Percentiles rank a stretch among this genome's conserved stretches.
These are phyloP conservation scores for Rhizopus stolonifer DNA, from an alignment of 371 early-diverging fungal genomes.

Conservation along the genomic window DNA sequence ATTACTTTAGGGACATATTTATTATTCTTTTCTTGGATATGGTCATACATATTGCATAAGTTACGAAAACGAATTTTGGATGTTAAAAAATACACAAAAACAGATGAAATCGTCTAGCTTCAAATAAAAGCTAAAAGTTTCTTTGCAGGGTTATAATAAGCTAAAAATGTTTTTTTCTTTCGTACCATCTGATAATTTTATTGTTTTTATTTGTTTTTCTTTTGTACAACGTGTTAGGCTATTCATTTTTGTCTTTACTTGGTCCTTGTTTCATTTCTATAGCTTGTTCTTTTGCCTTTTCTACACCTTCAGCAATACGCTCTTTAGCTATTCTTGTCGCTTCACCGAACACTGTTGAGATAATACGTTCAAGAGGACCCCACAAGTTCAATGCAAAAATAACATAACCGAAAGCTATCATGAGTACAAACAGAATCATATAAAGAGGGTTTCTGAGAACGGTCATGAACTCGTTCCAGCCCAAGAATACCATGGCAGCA, in stretches of 20 bases:
- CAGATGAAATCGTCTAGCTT: no score
- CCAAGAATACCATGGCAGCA: slow-evolving; percentile 72
- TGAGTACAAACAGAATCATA: slow-evolving; percentile 55
- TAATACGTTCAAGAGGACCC: slow-evolving; percentile 63
- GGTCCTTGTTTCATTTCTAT: no score
- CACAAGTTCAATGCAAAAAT: slow-evolving; percentile 67
- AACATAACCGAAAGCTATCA: slow-evolving; percentile 53
- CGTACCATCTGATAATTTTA: no score
- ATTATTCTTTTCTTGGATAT: slow-evolving; percentile 46
- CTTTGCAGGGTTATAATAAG: no score
- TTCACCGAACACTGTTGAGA: slow-evolving; percentile 38
- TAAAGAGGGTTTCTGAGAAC: slow-evolving; percentile 83
- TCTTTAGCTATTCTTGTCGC: slow-evolving; percentile 38
- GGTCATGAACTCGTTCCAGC: slow-evolving; percentile 92
- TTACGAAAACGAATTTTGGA: slow-evolving; percentile 25
- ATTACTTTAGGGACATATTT: slow-evolving; percentile 36
- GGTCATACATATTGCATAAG: slow-evolving; percentile 37
- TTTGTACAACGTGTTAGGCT: no score
- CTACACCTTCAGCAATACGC: no score
- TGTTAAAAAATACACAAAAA: neutral
- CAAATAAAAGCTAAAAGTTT: no score
- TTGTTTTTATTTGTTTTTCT: no score
- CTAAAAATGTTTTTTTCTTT: no score
- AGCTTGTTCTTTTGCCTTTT: no score
- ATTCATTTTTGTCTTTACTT: no score